These are phyloP conservation scores for Oryza meyeriana DNA, from an alignment of 176 grass and related monocot species.

Conservation along the genomic window DNA sequence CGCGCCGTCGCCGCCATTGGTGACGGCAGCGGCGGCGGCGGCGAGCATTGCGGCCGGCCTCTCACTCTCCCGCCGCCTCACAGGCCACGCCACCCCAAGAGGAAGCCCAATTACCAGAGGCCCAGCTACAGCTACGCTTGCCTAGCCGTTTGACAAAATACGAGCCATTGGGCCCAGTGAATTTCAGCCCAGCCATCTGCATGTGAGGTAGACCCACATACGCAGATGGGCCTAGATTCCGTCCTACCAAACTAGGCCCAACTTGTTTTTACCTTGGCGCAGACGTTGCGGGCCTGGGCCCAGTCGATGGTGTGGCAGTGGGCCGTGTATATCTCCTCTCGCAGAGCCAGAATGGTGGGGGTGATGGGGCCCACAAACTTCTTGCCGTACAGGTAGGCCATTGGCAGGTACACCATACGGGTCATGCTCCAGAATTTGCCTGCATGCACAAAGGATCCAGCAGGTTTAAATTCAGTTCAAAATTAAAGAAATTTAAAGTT, in stretches of 20 bases:
- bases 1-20: neutral
- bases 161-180: too few species aligned
- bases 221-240: too few species aligned
- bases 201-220: too few species aligned
- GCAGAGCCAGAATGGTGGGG: slow-evolving; percentile 32
- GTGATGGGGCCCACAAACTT: slow-evolving; percentile 58
- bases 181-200: neutral
- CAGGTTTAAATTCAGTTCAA: neutral
- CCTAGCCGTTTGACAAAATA: too few species aligned
- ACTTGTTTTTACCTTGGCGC: slow-evolving; percentile 47
- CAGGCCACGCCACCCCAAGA: neutral
- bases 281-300: slow-evolving; percentile 42
- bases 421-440: slow-evolving; percentile 61
- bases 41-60: neutral
- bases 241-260: too few species aligned
- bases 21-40: too few species aligned
- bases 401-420: slow-evolving; percentile 73
- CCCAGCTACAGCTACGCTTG: neutral
- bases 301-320: slow-evolving; percentile 46
- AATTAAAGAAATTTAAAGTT: neutral
- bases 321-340: slow-evolving; percentile 40
- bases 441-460: neutral
- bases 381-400: slow-evolving; percentile 73
- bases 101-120: neutral
- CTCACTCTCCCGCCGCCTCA: too few species aligned